Evolutionary conservation across 2,329 filamentous ascomycete species (phyloP).

Genomic region (Epichloe sp.): DNA sequence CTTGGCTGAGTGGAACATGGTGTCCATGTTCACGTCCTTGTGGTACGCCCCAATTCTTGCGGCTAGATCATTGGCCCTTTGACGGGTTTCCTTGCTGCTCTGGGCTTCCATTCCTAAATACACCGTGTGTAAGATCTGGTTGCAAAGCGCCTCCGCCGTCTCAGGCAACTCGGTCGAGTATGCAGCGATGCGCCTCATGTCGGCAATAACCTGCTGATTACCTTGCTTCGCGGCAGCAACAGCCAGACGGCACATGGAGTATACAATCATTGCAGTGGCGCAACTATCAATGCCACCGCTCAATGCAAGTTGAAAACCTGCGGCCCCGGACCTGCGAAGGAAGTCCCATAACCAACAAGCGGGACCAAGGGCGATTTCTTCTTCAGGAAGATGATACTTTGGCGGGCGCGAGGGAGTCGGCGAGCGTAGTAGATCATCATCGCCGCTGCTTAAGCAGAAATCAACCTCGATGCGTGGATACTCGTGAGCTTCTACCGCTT

Average conservation of each 20-base stretch:
- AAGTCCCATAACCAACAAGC: constrained; percentile 58
- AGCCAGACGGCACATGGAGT: constrained; percentile 41
- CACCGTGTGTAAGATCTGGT: constrained; percentile 25
- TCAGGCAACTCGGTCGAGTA: constrained; percentile 30
- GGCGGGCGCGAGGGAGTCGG: constrained; percentile 32
- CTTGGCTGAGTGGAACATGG: constrained; percentile 33
- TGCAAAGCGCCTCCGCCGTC: constrained; percentile 40
- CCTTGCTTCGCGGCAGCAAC: constrained; percentile 32
- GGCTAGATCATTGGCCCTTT: constrained; percentile 48
- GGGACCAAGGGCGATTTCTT: constrained; percentile 52
- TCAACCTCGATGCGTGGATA: constrained; percentile 10
- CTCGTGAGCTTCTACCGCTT: constrained; percentile 6
- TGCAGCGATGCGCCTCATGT: constrained; percentile 12
- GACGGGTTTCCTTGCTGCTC: constrained; percentile 51
- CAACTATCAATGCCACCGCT: constrained; percentile 45
- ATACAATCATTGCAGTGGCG: constrained; percentile 25
- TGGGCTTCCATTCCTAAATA: constrained; percentile 53
- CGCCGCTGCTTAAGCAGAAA: constrained; percentile 1
- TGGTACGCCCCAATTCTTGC: constrained; percentile 58
- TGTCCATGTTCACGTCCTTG: constrained; percentile 59
- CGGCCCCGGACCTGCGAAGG: constrained; percentile 32
- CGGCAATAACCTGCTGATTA: constrained; percentile 13
- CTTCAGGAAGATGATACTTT: constrained; percentile 47
- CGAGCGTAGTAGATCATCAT: constrained; percentile 17
- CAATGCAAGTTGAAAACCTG: constrained; percentile 44